phyloP scores from a whole-genome alignment of 1,284 basidiomycete genomes.

The Sanguinoderma infundibulare region DNA sequence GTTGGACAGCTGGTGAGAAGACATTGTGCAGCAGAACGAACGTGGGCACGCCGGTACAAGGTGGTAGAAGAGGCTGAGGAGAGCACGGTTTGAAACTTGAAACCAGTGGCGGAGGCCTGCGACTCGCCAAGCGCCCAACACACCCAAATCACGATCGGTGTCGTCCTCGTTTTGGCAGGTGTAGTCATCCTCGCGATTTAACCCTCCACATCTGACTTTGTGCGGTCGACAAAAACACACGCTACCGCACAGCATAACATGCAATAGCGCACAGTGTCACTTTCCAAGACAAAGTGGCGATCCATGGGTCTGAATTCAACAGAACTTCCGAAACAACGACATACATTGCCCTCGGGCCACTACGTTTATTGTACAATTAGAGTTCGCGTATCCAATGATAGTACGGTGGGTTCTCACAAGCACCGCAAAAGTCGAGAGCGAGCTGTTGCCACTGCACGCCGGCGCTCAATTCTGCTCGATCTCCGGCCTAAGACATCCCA shows the following conservation, averaged over 20 bases:
- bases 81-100: neutral
- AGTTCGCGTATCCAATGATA: neutral
- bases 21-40: constrained; percentile 5
- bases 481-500: too few species aligned
- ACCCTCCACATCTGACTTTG: neutral
- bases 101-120: neutral
- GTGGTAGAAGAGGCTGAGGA: neutral
- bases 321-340: too few species aligned
- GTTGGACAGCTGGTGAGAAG: constrained; percentile 12
- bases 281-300: too few species aligned
- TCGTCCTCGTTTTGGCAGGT: constrained; percentile 17
- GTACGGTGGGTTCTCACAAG: constrained; percentile 1
- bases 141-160: constrained; percentile 8
- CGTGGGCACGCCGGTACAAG: too few species aligned
- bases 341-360: too few species aligned
- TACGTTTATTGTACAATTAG: too few species aligned
- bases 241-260: neutral
- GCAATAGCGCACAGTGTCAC: neutral
- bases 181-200: constrained; percentile 2
- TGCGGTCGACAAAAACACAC: neutral
- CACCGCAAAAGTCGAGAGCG: constrained; percentile 11
- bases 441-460: constrained; percentile 6
- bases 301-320: too few species aligned
- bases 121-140: neutral
- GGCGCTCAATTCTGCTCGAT: constrained; percentile 9